Percentiles rank a stretch among this genome's conserved stretches.
phyloP scores from a whole-genome alignment of 2,329 filamentous ascomycete genomes.

The Exophiala alcalophila region DNA sequence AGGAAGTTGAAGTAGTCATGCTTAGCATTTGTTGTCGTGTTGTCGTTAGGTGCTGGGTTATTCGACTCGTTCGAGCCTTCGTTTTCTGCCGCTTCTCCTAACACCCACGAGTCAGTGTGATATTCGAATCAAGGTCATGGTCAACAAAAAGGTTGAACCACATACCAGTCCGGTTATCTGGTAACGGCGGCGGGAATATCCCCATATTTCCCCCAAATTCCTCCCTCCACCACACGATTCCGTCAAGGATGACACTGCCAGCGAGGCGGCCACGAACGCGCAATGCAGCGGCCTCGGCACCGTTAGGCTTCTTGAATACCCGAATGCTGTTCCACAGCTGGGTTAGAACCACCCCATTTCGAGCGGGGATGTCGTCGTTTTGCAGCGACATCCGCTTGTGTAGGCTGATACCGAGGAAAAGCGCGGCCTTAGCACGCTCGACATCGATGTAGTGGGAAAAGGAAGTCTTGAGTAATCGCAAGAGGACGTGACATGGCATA shows the following conservation, averaged over 20 bases:
- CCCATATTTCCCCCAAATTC: slow-evolving; percentile 34
- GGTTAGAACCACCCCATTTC: slow-evolving; percentile 36
- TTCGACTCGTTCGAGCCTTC: slow-evolving; percentile 5
- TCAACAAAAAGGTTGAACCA: neutral
- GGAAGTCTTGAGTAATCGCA: slow-evolving; percentile 41
- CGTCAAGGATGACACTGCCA: slow-evolving; percentile 39
- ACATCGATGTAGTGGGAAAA: slow-evolving; percentile 35
- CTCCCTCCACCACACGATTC: slow-evolving; percentile 45
- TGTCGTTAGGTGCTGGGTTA: slow-evolving; percentile 1
- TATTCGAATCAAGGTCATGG: neutral
- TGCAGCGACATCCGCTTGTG: slow-evolving; percentile 40
- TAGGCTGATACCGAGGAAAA: slow-evolving; percentile 41
- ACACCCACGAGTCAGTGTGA: slow-evolving; percentile 7
- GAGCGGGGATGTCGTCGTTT: slow-evolving; percentile 37
- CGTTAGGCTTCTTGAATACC: slow-evolving; percentile 41
- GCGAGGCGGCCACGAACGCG: slow-evolving; percentile 41
- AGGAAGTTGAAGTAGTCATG: slow-evolving; percentile 21
- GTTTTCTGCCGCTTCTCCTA: slow-evolving; percentile 2
- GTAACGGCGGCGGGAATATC: slow-evolving; percentile 21
- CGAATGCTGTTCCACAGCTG: slow-evolving; percentile 43
- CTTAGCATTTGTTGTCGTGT: slow-evolving; percentile 2
- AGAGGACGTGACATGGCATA: slow-evolving; percentile 34
- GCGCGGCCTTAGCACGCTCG: slow-evolving; percentile 35
- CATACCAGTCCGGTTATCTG: slow-evolving; percentile 18
- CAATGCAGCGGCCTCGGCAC: slow-evolving; percentile 36